Base-by-base conservation (phyloP, 129 eudicot genomes). In the Flaveria sonorensis region DNA sequence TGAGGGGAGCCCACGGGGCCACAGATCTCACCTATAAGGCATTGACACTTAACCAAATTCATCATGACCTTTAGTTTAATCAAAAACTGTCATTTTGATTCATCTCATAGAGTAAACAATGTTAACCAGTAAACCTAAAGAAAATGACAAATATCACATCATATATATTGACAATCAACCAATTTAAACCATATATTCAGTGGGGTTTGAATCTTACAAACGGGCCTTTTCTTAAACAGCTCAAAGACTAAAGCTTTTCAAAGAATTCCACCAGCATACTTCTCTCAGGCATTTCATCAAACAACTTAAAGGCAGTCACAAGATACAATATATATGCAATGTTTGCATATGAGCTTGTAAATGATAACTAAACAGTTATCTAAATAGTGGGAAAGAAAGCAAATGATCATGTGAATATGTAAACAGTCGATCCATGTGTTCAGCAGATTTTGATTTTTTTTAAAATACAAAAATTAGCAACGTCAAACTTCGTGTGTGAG, bases 251-350 rank as follows among this genome's bases (percentile, higher is more conserved):
- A 56, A 36, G 40, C 40, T 36, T 36, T 36, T 36, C 7, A 36
- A 36, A 36, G 40, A 36, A 36, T 36, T 7, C 40, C 40, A 36
- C 50, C 50, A 53, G 60, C 23, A 7, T 53, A 6, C 23, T 21
- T n/a, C 60, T 59, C 47, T 74, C 81, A 12, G 84, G 84, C 63
- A 56, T 56, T 56, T 56, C 13, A 56, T 56, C 28, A 20, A 56
- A 56, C 28, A 56, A 56, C 63, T 18, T 56, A 21, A 56, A 56
- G 63, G 63, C 63, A 53, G 7, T 36, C 40, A 36, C 40, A 5
- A 36, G 40, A 36, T 36, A 36, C 40, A 36, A 36, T 36, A 36
- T 36, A 36, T 6, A 30, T 36, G 40, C 40, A 4, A 36, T 5
- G 7, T 36, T 4, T 4, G 40, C 40, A 36, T 6, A 4, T 36